These are phyloP conservation scores for Mantamonas sphyraenae DNA, from an alignment of 78 protist species.

Conservation along the genomic window DNA sequence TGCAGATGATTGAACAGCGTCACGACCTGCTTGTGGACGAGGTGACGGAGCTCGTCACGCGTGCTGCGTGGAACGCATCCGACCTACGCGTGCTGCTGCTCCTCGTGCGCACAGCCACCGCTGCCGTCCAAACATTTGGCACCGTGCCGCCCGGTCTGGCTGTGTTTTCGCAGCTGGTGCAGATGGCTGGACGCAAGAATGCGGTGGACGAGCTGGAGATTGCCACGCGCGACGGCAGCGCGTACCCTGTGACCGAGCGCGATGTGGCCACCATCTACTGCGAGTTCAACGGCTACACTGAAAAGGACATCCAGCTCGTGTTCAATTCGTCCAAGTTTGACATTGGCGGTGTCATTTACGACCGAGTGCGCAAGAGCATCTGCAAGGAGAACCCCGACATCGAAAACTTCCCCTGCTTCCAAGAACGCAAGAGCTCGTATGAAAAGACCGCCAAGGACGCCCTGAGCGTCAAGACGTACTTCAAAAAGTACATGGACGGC, in stretches of 20 bases:
- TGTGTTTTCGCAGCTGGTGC: background rate
- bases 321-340: background rate
- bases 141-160: background rate
- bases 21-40: no score
- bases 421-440: background rate
- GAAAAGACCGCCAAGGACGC: background rate
- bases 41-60: no score
- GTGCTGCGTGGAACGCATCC: background rate
- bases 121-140: background rate
- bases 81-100: background rate
- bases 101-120: background rate
- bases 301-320: background rate
- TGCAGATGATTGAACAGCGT: no score
- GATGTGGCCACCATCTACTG: background rate
- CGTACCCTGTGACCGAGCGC: background rate
- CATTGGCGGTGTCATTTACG: background rate
- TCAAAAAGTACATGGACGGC: background rate
- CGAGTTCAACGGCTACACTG: background rate
- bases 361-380: background rate
- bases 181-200: background rate
- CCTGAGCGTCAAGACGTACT: background rate
- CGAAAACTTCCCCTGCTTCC: background rate
- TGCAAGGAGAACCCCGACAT: background rate
- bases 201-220: background rate
- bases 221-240: background rate